phyloP scores from a whole-genome alignment of 2,329 filamentous ascomycete genomes.

The Celoporthe dispersa region DNA sequence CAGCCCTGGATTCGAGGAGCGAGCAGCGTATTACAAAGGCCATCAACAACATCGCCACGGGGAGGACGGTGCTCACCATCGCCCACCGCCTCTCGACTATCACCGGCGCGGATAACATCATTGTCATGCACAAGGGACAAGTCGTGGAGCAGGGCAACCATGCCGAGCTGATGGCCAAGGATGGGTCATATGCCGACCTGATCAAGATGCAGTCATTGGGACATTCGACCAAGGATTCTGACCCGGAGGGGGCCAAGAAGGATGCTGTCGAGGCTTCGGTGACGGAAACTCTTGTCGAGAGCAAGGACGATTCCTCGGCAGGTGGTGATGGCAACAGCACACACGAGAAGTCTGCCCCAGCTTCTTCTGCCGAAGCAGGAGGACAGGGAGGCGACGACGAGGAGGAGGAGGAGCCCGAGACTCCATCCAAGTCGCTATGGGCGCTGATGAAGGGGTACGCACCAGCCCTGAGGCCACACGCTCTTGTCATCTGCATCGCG shows the following conservation, averaged over 20 bases:
- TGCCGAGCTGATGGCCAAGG: constrained; percentile 56
- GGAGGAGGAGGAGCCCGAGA: constrained; percentile 25
- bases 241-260: neutral
- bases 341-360: neutral
- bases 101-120: constrained; percentile 60
- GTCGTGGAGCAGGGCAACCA: constrained; percentile 41
- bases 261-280: constrained; percentile 10
- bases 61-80: constrained; percentile 65
- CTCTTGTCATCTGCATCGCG: constrained; percentile 45
- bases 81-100: constrained; percentile 48
- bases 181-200: constrained; percentile 60
- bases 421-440: constrained; percentile 25
- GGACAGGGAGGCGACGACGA: constrained; percentile 13
- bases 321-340: neutral
- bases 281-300: constrained; percentile 13
- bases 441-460: constrained; percentile 20
- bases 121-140: constrained; percentile 45
- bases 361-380: neutral
- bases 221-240: neutral
- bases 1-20: constrained; percentile 61
- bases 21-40: constrained; percentile 59
- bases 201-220: constrained; percentile 37
- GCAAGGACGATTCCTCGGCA: constrained; percentile 8
- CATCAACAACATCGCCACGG: constrained; percentile 47
- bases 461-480: constrained; percentile 22